phyloP scores from a whole-genome alignment of 2,329 filamentous ascomycete genomes.

The Colletotrichum limetticola region DNA sequence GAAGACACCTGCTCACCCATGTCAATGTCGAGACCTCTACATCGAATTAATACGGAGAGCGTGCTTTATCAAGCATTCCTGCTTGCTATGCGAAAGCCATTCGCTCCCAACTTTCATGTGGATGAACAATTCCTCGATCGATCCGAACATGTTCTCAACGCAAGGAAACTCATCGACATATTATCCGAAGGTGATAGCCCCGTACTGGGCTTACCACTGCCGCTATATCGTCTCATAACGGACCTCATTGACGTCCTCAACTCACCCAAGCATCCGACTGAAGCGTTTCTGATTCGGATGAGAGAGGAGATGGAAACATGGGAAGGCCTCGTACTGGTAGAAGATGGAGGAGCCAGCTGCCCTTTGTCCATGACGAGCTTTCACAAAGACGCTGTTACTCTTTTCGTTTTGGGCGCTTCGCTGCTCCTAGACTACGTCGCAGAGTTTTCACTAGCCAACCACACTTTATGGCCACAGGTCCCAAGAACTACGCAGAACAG shows the following conservation, averaged over 20 bases:
- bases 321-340: neutral
- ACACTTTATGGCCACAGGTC: neutral
- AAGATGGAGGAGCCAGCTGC: neutral
- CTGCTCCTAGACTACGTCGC: neutral
- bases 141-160: neutral
- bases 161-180: neutral
- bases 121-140: neutral
- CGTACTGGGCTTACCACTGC: neutral
- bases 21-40: neutral
- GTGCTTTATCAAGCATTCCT: neutral
- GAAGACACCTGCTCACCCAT: neutral
- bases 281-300: neutral
- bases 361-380: neutral
- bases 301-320: neutral
- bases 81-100: neutral
- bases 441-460: neutral
- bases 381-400: neutral
- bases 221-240: neutral
- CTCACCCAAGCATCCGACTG: neutral
- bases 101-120: neutral
- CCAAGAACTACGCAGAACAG: neutral
- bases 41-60: neutral
- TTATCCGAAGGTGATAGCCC: neutral
- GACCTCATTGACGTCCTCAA: neutral
- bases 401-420: neutral